phyloP scores from a whole-genome alignment of 139 green algal species.

The Marvania coccoides region DNA sequence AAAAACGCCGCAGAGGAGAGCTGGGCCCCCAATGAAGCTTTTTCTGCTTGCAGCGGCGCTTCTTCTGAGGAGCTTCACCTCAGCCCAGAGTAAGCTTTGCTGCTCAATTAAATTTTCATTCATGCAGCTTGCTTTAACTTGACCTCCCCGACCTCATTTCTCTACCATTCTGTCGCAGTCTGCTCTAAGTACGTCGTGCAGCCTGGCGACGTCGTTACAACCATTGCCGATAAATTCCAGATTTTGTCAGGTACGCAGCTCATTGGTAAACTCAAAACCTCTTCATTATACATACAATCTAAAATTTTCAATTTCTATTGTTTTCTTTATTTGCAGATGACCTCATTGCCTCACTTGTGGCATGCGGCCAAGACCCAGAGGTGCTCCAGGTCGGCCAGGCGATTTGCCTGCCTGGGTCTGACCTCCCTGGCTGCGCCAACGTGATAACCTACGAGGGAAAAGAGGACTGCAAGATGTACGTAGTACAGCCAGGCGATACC shows the following conservation, averaged over 20 bases:
- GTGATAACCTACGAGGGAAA: conserved; percentile 17
- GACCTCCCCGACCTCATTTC: too few relatives aligned
- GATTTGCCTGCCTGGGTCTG: conserved; percentile 14
- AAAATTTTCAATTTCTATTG: background rate
- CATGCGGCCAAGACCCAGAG: background rate
- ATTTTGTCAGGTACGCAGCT: background rate
- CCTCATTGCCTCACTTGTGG: background rate
- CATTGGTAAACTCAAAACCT: background rate
- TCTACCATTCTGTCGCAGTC: too few relatives aligned
- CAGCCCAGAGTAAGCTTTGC: too few relatives aligned
- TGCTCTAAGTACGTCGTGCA: conserved; percentile 17
- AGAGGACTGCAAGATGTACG: conserved; percentile 22
- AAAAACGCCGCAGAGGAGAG: too few relatives aligned
- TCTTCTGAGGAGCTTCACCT: too few relatives aligned
- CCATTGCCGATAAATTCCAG: conserved; percentile 10
- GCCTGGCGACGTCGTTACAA: conserved; percentile 4
- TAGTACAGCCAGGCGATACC: conserved; percentile 21
- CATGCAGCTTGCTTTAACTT: too few relatives aligned
- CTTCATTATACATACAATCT: background rate
- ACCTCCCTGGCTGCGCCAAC: background rate
- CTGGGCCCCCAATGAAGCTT: too few relatives aligned
- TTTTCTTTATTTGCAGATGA: background rate
- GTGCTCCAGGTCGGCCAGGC: conserved; percentile 13
- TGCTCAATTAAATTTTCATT: too few relatives aligned
- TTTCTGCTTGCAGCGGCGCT: too few relatives aligned